A percentile compares a stretch with the other conserved stretches of the same genome.
These are phyloP conservation scores for Xylaria bambusicola DNA, from an alignment of 495 filamentous ascomycete genomes.

Conservation along the genomic window DNA sequence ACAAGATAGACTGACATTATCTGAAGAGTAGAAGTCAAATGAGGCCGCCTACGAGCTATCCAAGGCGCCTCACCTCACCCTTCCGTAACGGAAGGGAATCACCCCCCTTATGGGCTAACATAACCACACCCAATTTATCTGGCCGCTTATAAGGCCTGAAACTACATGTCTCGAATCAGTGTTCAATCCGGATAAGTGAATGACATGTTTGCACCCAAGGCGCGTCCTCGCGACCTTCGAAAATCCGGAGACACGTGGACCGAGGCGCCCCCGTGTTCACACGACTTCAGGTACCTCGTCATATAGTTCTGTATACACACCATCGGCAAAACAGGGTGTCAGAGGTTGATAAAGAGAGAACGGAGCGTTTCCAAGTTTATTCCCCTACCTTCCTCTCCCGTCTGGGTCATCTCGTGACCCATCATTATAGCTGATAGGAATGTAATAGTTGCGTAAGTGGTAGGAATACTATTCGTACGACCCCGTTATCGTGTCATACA, in stretches of 20 bases:
- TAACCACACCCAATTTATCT: no score
- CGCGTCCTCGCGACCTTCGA: constrained; percentile 1
- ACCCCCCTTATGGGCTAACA: no score
- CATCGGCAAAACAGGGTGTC: constrained; percentile 4
- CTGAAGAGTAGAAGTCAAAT: not conserved
- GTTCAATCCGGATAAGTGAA: not conserved
- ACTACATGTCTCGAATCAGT: not conserved
- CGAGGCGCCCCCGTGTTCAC: not conserved
- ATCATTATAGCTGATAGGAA: not conserved
- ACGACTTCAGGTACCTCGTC: not conserved
- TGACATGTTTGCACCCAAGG: not conserved
- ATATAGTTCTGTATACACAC: not conserved
- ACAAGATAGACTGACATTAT: not conserved
- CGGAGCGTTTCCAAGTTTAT: constrained; percentile 6
- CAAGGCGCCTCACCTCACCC: not conserved
- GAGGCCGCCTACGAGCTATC: not conserved
- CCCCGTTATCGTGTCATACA: constrained; percentile 5
- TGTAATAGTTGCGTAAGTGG: not conserved
- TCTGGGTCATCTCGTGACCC: not conserved
- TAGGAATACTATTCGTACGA: no score
- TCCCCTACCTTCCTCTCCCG: no score
- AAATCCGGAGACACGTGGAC: constrained; percentile 7
- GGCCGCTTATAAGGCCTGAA: not conserved
- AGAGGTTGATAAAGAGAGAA: constrained; percentile 5
- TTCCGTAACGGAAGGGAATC: no score